Base-by-base conservation (phyloP, 1,284 basidiomycete species). In the Xerocomus amazonicus region DNA sequence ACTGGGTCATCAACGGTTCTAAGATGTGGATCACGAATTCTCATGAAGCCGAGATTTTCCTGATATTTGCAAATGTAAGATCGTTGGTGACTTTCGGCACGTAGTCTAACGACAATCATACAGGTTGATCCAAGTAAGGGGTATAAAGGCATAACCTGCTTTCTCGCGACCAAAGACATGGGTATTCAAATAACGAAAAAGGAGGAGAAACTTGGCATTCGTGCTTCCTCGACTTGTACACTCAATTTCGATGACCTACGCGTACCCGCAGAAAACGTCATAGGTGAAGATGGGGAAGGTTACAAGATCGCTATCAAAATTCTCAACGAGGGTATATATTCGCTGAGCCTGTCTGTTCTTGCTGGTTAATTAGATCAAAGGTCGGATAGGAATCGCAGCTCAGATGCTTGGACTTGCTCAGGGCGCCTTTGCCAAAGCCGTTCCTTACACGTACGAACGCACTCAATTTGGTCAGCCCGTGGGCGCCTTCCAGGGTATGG, bases 11-110 rank as follows among this genome's bases (percentile, higher is more conserved):
- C 54, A 96, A 95, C 62, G 96, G 96, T 33, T 91, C 90, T 58
- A 99, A 99, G 79, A 96, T 97, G 94, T 99, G 96, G 96, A 99
- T 99, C 63, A 98, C 97, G 42, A 99, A 99, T 76, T 94, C 92
- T 7, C 84, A 85, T 55, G 96, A 99, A 71, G 97, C 97, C 6
- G 94, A 94, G 49, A 82, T 98, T 55, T 91, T 90, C 75, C 81
- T 92, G 51, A 89, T 99, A 44, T 99, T 99, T 59, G 97, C 97
- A 50, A 98, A 93, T 60, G 90, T 86, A 55, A 37, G 76, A 65
- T 14, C 13, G 16, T 23, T 3, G 28, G 23, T 17, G 38, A 9
- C 35, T 34, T 27, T 23, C 23, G 6, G 14, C 36, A n/a, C 13
- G 5, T 48, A n/a, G 4, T 29, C 16, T 35, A 29, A 43, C 37